Conservation (phyloP, 352 stramenopile genomes). For the Phytophthora agathidicida region DNA sequence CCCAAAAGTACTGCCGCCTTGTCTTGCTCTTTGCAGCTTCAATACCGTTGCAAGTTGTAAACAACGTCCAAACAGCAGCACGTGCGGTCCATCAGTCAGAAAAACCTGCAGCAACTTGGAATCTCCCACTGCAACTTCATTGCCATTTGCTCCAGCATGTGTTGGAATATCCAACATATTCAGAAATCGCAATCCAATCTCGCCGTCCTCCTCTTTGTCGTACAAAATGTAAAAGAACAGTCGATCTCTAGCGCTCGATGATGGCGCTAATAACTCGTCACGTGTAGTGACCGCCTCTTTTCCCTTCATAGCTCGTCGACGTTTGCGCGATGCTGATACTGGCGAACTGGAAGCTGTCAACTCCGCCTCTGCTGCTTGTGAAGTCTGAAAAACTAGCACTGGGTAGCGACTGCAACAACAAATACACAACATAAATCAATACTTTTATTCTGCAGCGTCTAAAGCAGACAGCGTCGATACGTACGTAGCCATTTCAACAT, state of each 20-base stretch:
- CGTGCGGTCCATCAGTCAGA: slow-evolving; percentile 42
- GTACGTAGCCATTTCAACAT: slow-evolving; percentile 45
- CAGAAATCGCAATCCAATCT: slow-evolving; percentile 26
- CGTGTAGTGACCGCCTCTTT: not conserved
- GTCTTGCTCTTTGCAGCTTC: slow-evolving; percentile 23
- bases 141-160: not conserved
- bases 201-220: slow-evolving; percentile 6
- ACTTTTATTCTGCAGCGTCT: not conserved
- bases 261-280: not conserved
- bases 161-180: slow-evolving; percentile 30
- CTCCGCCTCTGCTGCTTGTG: not conserved
- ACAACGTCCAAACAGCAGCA: slow-evolving; percentile 34
- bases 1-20: not conserved
- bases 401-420: slow-evolving; percentile 28
- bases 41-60: slow-evolving; percentile 26
- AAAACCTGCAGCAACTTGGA: slow-evolving; percentile 31
- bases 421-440: not conserved
- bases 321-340: slow-evolving; percentile 10
- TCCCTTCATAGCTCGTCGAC: slow-evolving; percentile 10
- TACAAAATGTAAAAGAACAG: slow-evolving; percentile 37
- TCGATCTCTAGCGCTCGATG: not conserved
- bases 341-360: not conserved
- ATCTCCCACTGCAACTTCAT: not conserved
- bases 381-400: slow-evolving; percentile 30
- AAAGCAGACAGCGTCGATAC: slow-evolving; percentile 9